Percentiles rank a stretch among this genome's conserved stretches.
Evolutionary conservation across 768 basidiomycete species (phyloP).

Genomic region (Lactifluus volemus): DNA sequence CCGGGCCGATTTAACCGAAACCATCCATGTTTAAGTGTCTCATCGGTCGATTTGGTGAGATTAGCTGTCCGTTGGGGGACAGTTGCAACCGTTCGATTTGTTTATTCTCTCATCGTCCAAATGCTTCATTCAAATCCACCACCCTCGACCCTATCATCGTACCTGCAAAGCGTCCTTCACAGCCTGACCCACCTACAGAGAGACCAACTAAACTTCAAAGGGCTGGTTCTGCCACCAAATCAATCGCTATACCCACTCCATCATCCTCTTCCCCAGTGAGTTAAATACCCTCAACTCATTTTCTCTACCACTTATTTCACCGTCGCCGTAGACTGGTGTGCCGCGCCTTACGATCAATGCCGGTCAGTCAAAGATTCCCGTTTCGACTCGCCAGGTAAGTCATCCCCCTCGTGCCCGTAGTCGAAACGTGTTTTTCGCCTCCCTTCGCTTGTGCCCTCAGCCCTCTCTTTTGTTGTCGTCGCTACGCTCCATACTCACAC

Average conservation of each 20-base stretch:
- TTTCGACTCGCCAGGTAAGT: constrained; percentile 66
- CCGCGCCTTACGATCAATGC: constrained; percentile 61
- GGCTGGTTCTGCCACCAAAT: constrained; percentile 35
- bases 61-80: constrained; percentile 49
- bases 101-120: constrained; percentile 53
- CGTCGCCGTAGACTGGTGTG: constrained; percentile 39
- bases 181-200: not conserved
- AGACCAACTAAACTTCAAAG: constrained; percentile 55
- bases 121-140: constrained; percentile 32
- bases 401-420: constrained; percentile 9
- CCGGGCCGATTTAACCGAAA: not conserved
- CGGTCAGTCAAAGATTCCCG: constrained; percentile 58
- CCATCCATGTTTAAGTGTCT: constrained; percentile 63
- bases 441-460: not conserved
- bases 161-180: constrained; percentile 40
- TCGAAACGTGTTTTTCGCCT: constrained; percentile 10
- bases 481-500: constrained; percentile 1
- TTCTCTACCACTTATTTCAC: not conserved
- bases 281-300: not conserved
- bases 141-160: constrained; percentile 29
- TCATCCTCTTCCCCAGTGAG: constrained; percentile 29
- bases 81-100: constrained; percentile 47
- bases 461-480: not conserved
- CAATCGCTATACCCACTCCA: constrained; percentile 37
- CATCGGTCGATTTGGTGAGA: constrained; percentile 46